Conservation (phyloP, 768 basidiomycete species). For the Boletus rufocinnamomeus region DNA sequence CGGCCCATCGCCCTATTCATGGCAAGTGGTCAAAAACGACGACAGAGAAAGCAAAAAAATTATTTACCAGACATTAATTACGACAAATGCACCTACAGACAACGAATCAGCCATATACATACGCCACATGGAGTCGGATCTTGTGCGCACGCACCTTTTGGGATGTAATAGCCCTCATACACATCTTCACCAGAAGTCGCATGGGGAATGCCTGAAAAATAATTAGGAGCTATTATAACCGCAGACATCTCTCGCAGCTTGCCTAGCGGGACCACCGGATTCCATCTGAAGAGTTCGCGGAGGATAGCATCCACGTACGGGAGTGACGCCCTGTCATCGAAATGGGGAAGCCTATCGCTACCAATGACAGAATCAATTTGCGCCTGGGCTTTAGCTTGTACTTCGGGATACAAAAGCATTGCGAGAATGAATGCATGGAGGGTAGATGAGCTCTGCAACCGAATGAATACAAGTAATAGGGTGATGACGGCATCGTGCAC, state of each 20-base stretch:
- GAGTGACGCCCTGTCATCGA: slow-evolving; percentile 30
- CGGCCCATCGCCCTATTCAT: slow-evolving; percentile 26
- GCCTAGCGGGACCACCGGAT: slow-evolving; percentile 28
- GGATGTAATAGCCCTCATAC: slow-evolving; percentile 41
- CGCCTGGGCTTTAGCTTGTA: slow-evolving; percentile 27
- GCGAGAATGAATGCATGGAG: slow-evolving; percentile 31
- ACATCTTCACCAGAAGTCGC: slow-evolving; percentile 26
- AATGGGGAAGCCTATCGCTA: slow-evolving; percentile 23
- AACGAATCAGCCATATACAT: slow-evolving; percentile 7
- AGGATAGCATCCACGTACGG: slow-evolving; percentile 47
- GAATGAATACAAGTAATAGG: background rate
- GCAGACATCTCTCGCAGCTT: background rate
- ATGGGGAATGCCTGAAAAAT: slow-evolving; percentile 27
- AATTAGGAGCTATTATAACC: background rate
- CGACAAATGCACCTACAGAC: slow-evolving; percentile 29
- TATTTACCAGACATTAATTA: slow-evolving; percentile 39
- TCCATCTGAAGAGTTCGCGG: slow-evolving; percentile 37
- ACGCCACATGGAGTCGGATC: background rate
- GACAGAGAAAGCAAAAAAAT: too few relatives aligned
- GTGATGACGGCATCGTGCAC: background rate
- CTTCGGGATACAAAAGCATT: slow-evolving; percentile 31
- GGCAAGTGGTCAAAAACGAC: background rate
- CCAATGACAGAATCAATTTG: slow-evolving; percentile 33
- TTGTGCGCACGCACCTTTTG: slow-evolving; percentile 33
- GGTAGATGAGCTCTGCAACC: slow-evolving; percentile 26